These are phyloP conservation scores for Beauveria asiatica DNA, from an alignment of 2,329 filamentous ascomycete species.

Conservation along the genomic window DNA sequence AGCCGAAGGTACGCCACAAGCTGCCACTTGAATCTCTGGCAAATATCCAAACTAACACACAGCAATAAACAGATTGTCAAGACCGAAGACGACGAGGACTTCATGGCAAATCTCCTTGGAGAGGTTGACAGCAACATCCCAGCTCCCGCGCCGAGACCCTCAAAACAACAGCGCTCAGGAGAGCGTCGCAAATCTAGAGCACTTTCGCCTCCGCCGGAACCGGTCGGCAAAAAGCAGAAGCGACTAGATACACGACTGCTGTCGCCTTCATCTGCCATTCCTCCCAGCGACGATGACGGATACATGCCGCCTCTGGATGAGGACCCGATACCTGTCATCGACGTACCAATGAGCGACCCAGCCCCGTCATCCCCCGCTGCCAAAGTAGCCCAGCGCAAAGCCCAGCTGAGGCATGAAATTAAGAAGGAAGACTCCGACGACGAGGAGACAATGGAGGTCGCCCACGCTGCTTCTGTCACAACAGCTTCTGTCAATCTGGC, in stretches of 20 bases:
- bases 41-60: constrained; percentile 10
- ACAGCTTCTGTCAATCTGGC: constrained; percentile 74
- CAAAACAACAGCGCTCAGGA: constrained; percentile 60
- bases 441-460: constrained; percentile 81
- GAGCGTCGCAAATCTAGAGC: constrained; percentile 72
- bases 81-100: constrained; percentile 82
- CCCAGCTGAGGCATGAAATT: constrained; percentile 38
- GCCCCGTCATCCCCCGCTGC: constrained; percentile 79
- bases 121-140: constrained; percentile 75
- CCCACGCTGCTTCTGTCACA: constrained; percentile 62
- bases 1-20: constrained; percentile 61
- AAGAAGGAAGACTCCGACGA: constrained; percentile 66
- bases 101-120: constrained; percentile 73
- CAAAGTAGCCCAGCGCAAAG: constrained; percentile 68
- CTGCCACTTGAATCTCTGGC: not conserved
- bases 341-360: constrained; percentile 76
- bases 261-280: constrained; percentile 34
- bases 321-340: constrained; percentile 35
- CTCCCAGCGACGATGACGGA: constrained; percentile 46
- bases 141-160: constrained; percentile 43
- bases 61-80: constrained; percentile 50
- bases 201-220: constrained; percentile 62
- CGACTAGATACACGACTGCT: constrained; percentile 39
- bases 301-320: constrained; percentile 54
- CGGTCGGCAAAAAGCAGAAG: constrained; percentile 48